phyloP scores from a whole-genome alignment of 768 basidiomycete species.

The Pulveroboletus sp. region DNA sequence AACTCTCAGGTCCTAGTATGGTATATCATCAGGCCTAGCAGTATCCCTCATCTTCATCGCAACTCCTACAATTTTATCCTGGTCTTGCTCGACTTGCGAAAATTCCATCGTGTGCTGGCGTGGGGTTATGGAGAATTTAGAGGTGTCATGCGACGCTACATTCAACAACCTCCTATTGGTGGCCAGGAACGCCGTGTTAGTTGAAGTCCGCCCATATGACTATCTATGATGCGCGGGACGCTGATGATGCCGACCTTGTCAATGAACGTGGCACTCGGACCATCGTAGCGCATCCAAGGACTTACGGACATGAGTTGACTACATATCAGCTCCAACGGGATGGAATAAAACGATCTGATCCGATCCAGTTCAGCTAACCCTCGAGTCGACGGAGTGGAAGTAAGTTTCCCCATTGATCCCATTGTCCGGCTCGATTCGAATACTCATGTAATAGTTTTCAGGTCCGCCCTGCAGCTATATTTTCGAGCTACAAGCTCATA shows the following conservation, averaged over 20 bases:
- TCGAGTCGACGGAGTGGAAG: background rate
- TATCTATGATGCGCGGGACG: background rate
- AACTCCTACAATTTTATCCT: background rate
- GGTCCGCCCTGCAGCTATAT: background rate
- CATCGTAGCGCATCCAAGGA: no score
- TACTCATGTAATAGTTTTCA: background rate
- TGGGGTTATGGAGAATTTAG: background rate
- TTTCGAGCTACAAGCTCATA: background rate
- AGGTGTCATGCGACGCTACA: no score
- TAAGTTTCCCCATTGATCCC: no score
- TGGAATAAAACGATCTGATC: background rate
- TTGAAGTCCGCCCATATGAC: background rate
- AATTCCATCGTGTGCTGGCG: background rate
- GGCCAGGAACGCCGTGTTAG: background rate
- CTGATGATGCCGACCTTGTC: background rate
- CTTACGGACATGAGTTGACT: background rate
- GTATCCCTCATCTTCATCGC: background rate
- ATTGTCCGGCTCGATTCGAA: background rate
- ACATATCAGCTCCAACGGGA: background rate
- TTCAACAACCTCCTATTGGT: background rate
- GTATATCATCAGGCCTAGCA: background rate
- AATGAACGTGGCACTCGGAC: no score
- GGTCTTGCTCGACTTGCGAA: background rate
- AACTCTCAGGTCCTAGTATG: no score
- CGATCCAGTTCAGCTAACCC: background rate